phyloP scores from a whole-genome alignment of 129 eudicot species.

The Dittrichia graveolens region DNA sequence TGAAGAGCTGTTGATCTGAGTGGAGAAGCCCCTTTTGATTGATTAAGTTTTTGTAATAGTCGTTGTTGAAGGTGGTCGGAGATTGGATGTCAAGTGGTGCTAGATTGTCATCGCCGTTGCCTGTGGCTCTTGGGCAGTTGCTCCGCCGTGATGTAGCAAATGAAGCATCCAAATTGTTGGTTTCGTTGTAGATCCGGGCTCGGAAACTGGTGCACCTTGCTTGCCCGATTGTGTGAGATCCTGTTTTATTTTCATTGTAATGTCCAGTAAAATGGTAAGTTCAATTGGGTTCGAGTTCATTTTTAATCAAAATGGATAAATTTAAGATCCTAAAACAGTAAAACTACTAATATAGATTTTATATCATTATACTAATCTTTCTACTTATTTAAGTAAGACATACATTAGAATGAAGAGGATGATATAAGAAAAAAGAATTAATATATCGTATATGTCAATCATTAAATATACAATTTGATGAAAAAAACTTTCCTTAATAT shows the following conservation, averaged over 20 bases:
- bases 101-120: conserved; percentile 76
- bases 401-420: no score
- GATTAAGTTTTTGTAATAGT: conserved; percentile 67
- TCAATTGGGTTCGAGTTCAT: neutral
- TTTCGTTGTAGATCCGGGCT: conserved; percentile 76
- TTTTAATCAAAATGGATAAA: neutral
- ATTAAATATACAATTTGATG: no score
- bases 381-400: no score
- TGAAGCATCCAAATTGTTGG: conserved; percentile 66
- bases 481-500: no score
- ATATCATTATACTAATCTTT: no score
- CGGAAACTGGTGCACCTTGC: conserved; percentile 89
- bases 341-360: no score
- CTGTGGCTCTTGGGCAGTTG: conserved; percentile 61
- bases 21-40: conserved; percentile 71
- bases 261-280: neutral
- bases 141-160: conserved; percentile 45
- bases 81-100: conserved; percentile 79
- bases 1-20: conserved; percentile 84
- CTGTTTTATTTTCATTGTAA: conserved; percentile 22
- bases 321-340: no score
- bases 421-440: no score
- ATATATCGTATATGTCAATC: no score
- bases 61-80: conserved; percentile 69
- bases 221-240: conserved; percentile 89